Percentiles rank a stretch among this genome's conserved stretches.
Conservation (phyloP, 306 rosid genomes). For the Betula pendula region DNA sequence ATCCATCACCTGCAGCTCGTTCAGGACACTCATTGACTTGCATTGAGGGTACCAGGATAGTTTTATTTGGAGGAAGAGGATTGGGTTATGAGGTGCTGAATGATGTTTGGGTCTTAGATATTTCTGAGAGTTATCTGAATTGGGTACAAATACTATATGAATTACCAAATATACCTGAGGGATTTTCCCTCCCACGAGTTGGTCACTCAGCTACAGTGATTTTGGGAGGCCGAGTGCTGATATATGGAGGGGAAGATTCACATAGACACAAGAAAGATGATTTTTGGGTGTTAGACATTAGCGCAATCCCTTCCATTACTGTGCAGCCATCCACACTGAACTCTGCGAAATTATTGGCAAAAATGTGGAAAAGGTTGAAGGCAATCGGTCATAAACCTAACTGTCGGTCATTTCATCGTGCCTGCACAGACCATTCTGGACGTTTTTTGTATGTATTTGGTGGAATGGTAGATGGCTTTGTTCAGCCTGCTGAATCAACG, state of each 20-base stretch:
- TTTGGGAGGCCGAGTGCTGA: conserved; percentile 75
- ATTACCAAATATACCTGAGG: conserved; percentile 53
- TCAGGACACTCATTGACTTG: conserved; percentile 88
- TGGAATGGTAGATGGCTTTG: conserved; percentile 79
- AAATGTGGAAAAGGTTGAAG: conserved; percentile 67
- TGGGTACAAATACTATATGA: conserved; percentile 74
- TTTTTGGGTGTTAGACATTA: conserved; percentile 76
- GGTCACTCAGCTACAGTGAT: conserved; percentile 85
- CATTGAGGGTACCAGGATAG: conserved; percentile 52
- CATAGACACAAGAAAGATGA: conserved; percentile 72
- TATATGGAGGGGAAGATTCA: conserved; percentile 89
- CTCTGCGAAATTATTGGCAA: conserved; percentile 43
- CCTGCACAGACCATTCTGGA: conserved; percentile 70
- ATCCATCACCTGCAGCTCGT: conserved; percentile 84
- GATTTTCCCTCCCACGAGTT: conserved; percentile 80
- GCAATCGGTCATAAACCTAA: conserved; percentile 47
- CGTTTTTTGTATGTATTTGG: conserved; percentile 67
- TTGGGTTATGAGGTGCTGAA: conserved; percentile 70
- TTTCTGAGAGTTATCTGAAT: conserved; percentile 33
- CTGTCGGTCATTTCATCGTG: conserved; percentile 76
- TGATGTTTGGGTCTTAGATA: conserved; percentile 84
- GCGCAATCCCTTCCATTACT: conserved; percentile 43
- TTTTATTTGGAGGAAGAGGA: conserved; percentile 93
- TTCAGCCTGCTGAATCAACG: conserved; percentile 47
- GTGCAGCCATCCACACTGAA: conserved; percentile 38